Conservation (phyloP, 768 basidiomycete species). For the Lactarius quietus region DNA sequence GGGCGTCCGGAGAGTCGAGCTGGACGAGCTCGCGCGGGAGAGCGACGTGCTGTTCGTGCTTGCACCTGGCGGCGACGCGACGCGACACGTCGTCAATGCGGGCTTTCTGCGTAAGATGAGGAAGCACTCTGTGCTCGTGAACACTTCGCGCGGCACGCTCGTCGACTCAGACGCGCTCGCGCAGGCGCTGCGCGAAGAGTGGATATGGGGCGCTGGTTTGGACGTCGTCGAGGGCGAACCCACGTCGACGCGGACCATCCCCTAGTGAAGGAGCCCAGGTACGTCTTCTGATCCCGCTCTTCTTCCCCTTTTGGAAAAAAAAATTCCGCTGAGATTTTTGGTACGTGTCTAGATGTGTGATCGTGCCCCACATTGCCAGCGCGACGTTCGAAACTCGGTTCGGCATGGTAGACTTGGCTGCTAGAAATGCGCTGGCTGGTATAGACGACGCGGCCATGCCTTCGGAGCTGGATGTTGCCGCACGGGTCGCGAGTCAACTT, state of each 20-base stretch:
- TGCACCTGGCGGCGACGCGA: constrained; percentile 67
- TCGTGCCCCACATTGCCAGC: constrained; percentile 89
- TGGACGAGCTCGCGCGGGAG: constrained; percentile 66
- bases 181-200: constrained; percentile 65
- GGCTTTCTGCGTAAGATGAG: constrained; percentile 82
- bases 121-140: constrained; percentile 75
- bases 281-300: constrained; percentile 24
- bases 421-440: constrained; percentile 61
- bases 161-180: constrained; percentile 90
- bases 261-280: constrained; percentile 75
- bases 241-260: constrained; percentile 69
- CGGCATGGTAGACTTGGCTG: constrained; percentile 78
- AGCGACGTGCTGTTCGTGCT: constrained; percentile 86
- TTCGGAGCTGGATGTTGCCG: constrained; percentile 39
- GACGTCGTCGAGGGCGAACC: constrained; percentile 97
- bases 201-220: constrained; percentile 90
- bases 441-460: constrained; percentile 53
- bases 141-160: constrained; percentile 78
- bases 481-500: constrained; percentile 1
- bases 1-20: constrained; percentile 51
- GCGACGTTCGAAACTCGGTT: constrained; percentile 82
- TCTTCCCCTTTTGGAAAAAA: background rate
- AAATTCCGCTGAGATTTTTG: constrained; percentile 1
- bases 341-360: constrained; percentile 52
- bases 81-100: constrained; percentile 69